Conservation (phyloP, 345 rosid genomes). For the Euphorbia pulcherrima region DNA sequence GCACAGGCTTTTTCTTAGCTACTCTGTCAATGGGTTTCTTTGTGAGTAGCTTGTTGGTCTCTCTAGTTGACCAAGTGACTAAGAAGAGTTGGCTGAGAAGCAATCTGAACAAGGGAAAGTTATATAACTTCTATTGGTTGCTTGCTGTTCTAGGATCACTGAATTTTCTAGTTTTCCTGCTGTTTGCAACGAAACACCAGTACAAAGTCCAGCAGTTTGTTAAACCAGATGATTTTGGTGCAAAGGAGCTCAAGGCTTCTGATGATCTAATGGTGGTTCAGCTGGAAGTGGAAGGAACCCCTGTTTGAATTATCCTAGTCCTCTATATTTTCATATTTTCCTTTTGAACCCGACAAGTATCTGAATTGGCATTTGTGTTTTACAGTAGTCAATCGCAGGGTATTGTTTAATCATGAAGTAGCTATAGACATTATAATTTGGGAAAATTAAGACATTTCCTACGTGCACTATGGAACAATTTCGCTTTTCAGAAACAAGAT, state of each 20-base stretch:
- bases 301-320: background rate
- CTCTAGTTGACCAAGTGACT: conserved; percentile 58
- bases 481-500: background rate
- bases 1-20: conserved; percentile 84
- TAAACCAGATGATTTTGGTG: conserved; percentile 17
- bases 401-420: background rate
- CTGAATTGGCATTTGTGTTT: background rate
- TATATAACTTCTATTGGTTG: conserved; percentile 73
- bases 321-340: background rate
- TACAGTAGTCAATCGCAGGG: background rate
- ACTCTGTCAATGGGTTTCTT: conserved; percentile 89
- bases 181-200: conserved; percentile 56
- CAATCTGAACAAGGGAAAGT: conserved; percentile 52
- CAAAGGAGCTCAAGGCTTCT: conserved; percentile 30
- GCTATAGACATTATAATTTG: background rate
- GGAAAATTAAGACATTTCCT: background rate
- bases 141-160: conserved; percentile 61
- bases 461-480: background rate
- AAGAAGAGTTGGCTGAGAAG: conserved; percentile 61
- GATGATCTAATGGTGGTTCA: conserved; percentile 19
- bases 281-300: conserved; percentile 19
- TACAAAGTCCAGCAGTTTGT: conserved; percentile 47
- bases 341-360: background rate
- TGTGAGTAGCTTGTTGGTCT: conserved; percentile 72
- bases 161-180: conserved; percentile 57